These are phyloP conservation scores for Leptoxyphium fumago DNA, from an alignment of 2,329 filamentous ascomycete species.

Conservation along the genomic window DNA sequence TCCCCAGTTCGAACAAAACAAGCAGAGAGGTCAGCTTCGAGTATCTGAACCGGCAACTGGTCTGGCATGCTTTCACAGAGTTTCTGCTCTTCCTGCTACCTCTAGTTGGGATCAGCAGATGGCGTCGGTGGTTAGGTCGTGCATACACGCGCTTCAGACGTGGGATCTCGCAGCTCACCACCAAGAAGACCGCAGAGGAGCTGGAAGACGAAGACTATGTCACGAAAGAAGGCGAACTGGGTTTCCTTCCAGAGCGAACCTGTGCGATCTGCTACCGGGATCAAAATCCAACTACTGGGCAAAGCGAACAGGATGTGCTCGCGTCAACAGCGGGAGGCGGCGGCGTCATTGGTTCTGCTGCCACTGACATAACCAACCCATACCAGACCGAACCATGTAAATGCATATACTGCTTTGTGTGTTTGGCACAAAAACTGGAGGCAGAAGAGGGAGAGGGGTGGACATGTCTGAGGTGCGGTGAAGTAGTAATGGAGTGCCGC, in stretches of 20 bases:
- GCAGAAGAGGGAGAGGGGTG: slow-evolving; percentile 89
- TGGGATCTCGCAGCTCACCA: slow-evolving; percentile 34
- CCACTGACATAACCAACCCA: slow-evolving; percentile 90
- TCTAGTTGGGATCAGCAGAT: slow-evolving; percentile 84
- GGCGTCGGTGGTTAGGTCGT: slow-evolving; percentile 76
- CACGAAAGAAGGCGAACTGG: slow-evolving; percentile 48
- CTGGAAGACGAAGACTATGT: slow-evolving; percentile 30
- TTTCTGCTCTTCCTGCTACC: slow-evolving; percentile 96
- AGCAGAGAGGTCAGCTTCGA: slow-evolving; percentile 91
- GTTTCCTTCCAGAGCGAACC: slow-evolving; percentile 79
- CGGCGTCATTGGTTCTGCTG: slow-evolving; percentile 73
- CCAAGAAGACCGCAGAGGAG: slow-evolving; percentile 25
- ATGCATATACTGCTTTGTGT: slow-evolving; percentile 93
- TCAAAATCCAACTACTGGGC: slow-evolving; percentile 53
- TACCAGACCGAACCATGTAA: slow-evolving; percentile 84
- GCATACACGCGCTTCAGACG: slow-evolving; percentile 71
- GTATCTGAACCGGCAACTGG: slow-evolving; percentile 90
- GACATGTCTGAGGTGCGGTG: slow-evolving; percentile 79
- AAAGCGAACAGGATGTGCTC: slow-evolving; percentile 62
- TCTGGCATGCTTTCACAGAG: slow-evolving; percentile 99
- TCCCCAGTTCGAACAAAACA: slow-evolving; percentile 71
- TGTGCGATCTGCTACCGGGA: slow-evolving; percentile 96
- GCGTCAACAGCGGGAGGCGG: slow-evolving; percentile 39
- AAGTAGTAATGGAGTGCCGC: slow-evolving; percentile 67
- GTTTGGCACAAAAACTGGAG: slow-evolving; percentile 77